Conservation (phyloP, 2,329 filamentous ascomycete species). For the Curvularia eragrostidis region DNA sequence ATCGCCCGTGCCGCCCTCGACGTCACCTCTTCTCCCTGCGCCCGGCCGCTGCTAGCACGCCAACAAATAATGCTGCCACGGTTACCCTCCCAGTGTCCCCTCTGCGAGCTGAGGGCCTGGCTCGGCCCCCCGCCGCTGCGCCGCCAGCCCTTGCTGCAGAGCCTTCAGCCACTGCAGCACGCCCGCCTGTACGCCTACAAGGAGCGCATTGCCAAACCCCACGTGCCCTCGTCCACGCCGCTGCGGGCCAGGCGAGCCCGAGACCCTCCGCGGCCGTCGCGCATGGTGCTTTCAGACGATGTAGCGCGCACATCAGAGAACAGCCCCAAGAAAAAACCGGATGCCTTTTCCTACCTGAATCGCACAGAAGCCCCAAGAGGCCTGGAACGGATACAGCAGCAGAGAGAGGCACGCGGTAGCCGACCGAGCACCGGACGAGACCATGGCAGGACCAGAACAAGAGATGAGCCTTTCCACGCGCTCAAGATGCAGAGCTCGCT, state of each 20-base stretch:
- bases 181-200: slow-evolving; percentile 47
- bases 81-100: slow-evolving; percentile 47
- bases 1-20: slow-evolving; percentile 16
- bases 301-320: slow-evolving; percentile 37
- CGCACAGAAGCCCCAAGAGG: slow-evolving; percentile 39
- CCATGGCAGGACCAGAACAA: slow-evolving; percentile 39
- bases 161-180: slow-evolving; percentile 21
- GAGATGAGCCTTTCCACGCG: slow-evolving; percentile 71
- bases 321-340: slow-evolving; percentile 33
- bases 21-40: slow-evolving; percentile 5
- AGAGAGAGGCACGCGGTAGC: slow-evolving; percentile 16
- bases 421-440: slow-evolving; percentile 24
- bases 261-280: slow-evolving; percentile 48
- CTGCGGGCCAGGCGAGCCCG: slow-evolving; percentile 14
- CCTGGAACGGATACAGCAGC: slow-evolving; percentile 27
- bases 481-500: slow-evolving; percentile 92
- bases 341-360: slow-evolving; percentile 46
- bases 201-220: slow-evolving; percentile 12
- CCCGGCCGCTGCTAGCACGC: neutral
- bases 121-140: slow-evolving; percentile 12
- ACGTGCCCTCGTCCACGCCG: neutral
- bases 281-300: slow-evolving; percentile 58
- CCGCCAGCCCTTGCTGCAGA: neutral
- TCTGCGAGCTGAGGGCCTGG: slow-evolving; percentile 51
- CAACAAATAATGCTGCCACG: slow-evolving; percentile 35